Evolutionary conservation across 1,284 basidiomycete genomes (phyloP).

Genomic region (Cutaneotrichosporon arboriforme): DNA sequence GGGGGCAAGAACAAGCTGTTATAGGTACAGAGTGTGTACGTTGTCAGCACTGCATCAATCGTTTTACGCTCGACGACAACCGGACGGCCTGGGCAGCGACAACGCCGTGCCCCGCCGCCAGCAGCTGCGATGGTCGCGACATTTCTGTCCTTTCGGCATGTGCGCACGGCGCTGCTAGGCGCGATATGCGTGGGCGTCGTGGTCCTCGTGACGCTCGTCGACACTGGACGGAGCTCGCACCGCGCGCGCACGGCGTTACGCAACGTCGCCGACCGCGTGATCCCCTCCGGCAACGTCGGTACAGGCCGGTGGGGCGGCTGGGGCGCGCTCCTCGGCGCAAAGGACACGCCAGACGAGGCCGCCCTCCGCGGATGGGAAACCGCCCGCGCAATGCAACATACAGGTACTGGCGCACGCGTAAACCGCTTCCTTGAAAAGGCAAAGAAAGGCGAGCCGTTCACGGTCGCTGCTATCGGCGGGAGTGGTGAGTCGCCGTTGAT

Average conservation of each 20-base stretch:
- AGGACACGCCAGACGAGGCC: conserved; percentile 12
- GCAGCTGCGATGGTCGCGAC: no score
- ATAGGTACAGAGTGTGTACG: no score
- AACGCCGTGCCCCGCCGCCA: no score
- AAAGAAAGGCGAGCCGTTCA: conserved; percentile 35
- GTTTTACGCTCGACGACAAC: no score
- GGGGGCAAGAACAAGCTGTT: no score
- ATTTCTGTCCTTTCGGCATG: no score
- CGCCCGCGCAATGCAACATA: conserved; percentile 30
- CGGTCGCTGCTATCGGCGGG: conserved; percentile 40
- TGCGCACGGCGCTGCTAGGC: no score
- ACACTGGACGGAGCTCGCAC: background rate
- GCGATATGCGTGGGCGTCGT: background rate
- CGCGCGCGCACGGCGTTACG: background rate
- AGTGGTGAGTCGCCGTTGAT: conserved; percentile 33
- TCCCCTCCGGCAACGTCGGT: background rate
- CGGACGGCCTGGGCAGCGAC: no score
- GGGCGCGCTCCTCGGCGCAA: conserved; percentile 1
- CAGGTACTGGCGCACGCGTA: conserved; percentile 32
- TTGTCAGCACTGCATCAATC: no score
- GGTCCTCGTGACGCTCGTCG: background rate
- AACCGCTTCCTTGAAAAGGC: conserved; percentile 35
- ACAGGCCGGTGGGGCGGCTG: background rate
- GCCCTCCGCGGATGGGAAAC: conserved; percentile 32
- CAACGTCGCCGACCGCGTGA: background rate